Percentiles rank a stretch among this genome's conserved stretches.
Conservation (phyloP, 2,329 filamentous ascomycete species). For the Fusarium keratoplasticum region DNA sequence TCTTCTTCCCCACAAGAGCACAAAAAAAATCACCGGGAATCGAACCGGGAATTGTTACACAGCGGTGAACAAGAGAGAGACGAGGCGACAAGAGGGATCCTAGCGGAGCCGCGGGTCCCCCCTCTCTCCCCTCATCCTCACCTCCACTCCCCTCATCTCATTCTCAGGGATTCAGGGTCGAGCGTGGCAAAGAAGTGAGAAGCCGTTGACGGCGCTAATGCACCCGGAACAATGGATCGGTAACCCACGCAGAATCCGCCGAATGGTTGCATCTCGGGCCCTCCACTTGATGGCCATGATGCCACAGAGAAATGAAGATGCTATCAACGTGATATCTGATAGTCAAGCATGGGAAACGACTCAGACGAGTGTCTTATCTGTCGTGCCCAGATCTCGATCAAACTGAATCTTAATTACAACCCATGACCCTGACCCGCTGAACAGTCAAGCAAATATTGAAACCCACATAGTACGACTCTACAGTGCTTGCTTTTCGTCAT, state of each 20-base stretch:
- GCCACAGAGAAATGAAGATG: background rate
- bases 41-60: constrained; percentile 19
- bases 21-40: background rate
- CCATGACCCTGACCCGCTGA: background rate
- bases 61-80: constrained; percentile 18
- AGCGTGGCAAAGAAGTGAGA: background rate
- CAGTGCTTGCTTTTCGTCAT: background rate
- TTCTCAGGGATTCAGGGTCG: background rate
- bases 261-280: constrained; percentile 8
- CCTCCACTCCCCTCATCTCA: background rate
- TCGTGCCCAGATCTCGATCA: background rate
- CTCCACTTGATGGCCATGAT: constrained; percentile 1
- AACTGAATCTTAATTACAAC: background rate
- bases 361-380: background rate
- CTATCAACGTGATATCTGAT: background rate
- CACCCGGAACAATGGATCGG: constrained; percentile 39
- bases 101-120: background rate
- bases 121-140: too few relatives aligned
- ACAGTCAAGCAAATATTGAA: background rate
- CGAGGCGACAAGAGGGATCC: background rate
- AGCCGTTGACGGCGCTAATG: constrained; percentile 19
- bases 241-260: constrained; percentile 21
- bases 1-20: background rate
- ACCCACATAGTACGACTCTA: background rate
- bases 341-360: background rate